These are phyloP conservation scores for Diaporthe longicolla DNA, from an alignment of 2,329 filamentous ascomycete genomes.

Conservation along the genomic window DNA sequence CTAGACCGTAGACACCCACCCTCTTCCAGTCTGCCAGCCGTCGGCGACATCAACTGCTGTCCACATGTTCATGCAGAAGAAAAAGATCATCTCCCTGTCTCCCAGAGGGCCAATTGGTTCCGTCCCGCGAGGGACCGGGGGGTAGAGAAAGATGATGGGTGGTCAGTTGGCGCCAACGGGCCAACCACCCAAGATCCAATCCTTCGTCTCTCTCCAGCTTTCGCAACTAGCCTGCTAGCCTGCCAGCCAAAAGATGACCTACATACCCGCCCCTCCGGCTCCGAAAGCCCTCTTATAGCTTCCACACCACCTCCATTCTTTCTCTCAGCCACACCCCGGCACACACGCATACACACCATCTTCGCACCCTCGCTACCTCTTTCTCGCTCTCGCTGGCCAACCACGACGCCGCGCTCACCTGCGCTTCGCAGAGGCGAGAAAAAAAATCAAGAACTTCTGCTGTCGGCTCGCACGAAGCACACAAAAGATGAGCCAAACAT, in stretches of 20 bases:
- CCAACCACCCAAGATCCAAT: slow-evolving; percentile 25
- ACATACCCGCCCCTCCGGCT: slow-evolving; percentile 39
- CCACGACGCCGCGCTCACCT: not conserved
- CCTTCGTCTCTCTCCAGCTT: not conserved
- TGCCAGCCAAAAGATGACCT: slow-evolving; percentile 15
- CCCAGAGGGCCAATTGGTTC: not conserved
- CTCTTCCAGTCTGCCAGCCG: not conserved
- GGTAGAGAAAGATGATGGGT: not conserved
- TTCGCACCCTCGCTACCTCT: not conserved
- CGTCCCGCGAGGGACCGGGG: not conserved
- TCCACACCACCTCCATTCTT: not conserved
- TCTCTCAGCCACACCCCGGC: not conserved
- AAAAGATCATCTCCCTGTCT: not conserved
- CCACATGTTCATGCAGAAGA: slow-evolving; percentile 17
- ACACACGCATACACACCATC: slow-evolving; percentile 14
- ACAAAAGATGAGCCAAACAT: not conserved
- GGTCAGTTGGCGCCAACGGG: slow-evolving; percentile 36
- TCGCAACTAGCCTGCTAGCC: too few relatives aligned
- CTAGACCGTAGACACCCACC: not conserved
- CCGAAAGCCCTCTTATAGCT: not conserved
- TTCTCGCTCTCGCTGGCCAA: slow-evolving; percentile 12
- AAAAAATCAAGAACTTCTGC: not conserved
- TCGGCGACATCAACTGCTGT: slow-evolving; percentile 11
- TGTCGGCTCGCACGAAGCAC: too few relatives aligned
- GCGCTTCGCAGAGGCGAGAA: not conserved